Conservation (phyloP, 495 filamentous ascomycete genomes). For the Trichoderma reesei region DNA sequence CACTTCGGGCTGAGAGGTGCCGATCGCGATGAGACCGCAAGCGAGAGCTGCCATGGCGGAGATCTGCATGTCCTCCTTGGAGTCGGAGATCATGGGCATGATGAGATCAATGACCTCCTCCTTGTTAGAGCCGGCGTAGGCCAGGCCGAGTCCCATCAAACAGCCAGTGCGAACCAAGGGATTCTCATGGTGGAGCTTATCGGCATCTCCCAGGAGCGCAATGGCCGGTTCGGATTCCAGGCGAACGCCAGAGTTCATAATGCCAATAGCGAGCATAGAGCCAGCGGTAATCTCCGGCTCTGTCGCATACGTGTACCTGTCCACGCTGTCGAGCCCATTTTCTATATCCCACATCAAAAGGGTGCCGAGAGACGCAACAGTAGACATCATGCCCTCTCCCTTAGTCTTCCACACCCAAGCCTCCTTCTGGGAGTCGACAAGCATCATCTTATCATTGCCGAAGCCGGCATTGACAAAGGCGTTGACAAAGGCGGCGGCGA, state of each 20-base stretch:
- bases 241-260: slow-evolving; percentile 85
- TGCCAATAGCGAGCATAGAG: slow-evolving; percentile 78
- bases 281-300: slow-evolving; percentile 88
- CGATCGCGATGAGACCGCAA: slow-evolving; percentile 84
- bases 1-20: slow-evolving; percentile 79
- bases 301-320: slow-evolving; percentile 74
- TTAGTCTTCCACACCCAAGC: slow-evolving; percentile 99
- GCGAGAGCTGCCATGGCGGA: slow-evolving; percentile 93
- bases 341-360: slow-evolving; percentile 88
- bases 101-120: slow-evolving; percentile 72
- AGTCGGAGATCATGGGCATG: slow-evolving; percentile 76
- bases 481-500: slow-evolving; percentile 94
- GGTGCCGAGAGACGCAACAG: slow-evolving; percentile 84
- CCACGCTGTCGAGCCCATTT: slow-evolving; percentile 77
- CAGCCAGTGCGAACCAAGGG: slow-evolving; percentile 64
- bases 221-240: slow-evolving; percentile 79
- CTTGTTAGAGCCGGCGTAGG: slow-evolving; percentile 87
- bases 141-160: slow-evolving; percentile 91
- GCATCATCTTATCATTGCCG: slow-evolving; percentile 94
- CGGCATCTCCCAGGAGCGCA: slow-evolving; percentile 68
- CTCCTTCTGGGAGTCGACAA: slow-evolving; percentile 68
- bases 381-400: slow-evolving; percentile 94
- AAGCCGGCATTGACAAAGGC: slow-evolving; percentile 93
- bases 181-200: slow-evolving; percentile 67
- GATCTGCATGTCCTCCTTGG: slow-evolving; percentile 79